Evolutionary conservation across 495 filamentous ascomycete species (phyloP).

Genomic region (Polyplosphaeria fusca): DNA sequence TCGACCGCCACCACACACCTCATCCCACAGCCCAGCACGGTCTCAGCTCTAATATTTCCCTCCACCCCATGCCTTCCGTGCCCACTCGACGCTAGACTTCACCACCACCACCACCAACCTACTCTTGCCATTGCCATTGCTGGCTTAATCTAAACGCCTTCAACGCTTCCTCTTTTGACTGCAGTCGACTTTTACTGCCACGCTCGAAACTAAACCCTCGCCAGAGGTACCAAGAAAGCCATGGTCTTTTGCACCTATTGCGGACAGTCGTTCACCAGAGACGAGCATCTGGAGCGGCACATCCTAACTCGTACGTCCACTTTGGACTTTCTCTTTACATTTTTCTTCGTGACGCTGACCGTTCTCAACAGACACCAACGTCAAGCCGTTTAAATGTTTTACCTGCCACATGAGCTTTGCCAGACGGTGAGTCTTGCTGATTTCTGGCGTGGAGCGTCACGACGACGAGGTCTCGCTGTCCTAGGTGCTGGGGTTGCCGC

Average conservation of each 20-base stretch:
- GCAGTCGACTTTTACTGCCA: no score
- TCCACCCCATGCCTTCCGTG: constrained; percentile 25
- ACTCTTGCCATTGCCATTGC: neutral
- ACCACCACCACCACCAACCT: constrained; percentile 7
- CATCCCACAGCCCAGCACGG: neutral
- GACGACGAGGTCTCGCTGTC: no score
- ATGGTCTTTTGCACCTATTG: constrained; percentile 63
- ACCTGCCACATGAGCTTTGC: constrained; percentile 61
- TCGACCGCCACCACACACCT: constrained; percentile 3
- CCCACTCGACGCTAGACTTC: constrained; percentile 9
- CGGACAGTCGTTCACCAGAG: constrained; percentile 61
- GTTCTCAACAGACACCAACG: constrained; percentile 55
- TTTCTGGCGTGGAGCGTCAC: no score
- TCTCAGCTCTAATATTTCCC: constrained; percentile 1
- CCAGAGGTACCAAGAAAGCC: no score
- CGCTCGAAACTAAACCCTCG: no score
- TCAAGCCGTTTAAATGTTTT: constrained; percentile 60
- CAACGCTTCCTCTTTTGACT: no score
- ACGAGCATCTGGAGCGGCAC: constrained; percentile 65
- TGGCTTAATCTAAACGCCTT: no score
- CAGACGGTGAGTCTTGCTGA: constrained; percentile 50
- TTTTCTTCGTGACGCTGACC: no score
- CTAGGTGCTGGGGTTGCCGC: no score
- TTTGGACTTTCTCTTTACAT: no score
- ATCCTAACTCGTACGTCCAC: constrained; percentile 55